Evolutionary conservation across 2,329 filamentous ascomycete genomes (phyloP).

Genomic region (Colletotrichum orbiculare): DNA sequence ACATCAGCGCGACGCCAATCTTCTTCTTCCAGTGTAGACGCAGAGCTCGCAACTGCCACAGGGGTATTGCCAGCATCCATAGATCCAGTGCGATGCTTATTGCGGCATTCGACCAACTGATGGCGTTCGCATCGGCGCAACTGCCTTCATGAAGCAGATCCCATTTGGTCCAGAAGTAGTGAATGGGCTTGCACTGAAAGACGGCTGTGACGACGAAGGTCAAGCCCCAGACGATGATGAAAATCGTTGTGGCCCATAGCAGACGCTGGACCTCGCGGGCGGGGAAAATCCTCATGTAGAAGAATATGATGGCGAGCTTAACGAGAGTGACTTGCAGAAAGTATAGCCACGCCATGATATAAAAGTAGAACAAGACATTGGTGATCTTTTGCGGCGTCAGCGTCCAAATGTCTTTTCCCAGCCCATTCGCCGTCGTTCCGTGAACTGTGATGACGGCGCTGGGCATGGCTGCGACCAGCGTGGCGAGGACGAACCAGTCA

Average conservation of each 20-base stretch:
- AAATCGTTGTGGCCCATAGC: slow-evolving; percentile 50
- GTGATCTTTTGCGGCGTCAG: slow-evolving; percentile 52
- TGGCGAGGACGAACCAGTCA: slow-evolving; percentile 48
- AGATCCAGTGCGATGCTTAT: slow-evolving; percentile 61
- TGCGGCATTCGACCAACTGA: slow-evolving; percentile 59
- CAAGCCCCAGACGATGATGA: slow-evolving; percentile 49
- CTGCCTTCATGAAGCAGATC: slow-evolving; percentile 55
- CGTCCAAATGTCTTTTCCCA: slow-evolving; percentile 60
- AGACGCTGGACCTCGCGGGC: slow-evolving; percentile 45
- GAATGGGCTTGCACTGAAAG: slow-evolving; percentile 60
- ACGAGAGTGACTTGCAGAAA: slow-evolving; percentile 54
- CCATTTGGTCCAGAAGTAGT: slow-evolving; percentile 63
- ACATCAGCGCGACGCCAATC: slow-evolving; percentile 55
- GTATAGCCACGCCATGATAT: slow-evolving; percentile 53
- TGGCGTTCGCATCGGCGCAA: slow-evolving; percentile 57
- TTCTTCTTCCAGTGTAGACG: slow-evolving; percentile 57
- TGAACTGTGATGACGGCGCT: slow-evolving; percentile 44
- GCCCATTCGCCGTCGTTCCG: slow-evolving; percentile 47
- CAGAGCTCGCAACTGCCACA: slow-evolving; percentile 51
- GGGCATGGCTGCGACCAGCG: slow-evolving; percentile 43
- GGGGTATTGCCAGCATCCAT: slow-evolving; percentile 59
- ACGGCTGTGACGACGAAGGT: slow-evolving; percentile 52
- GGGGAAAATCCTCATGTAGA: slow-evolving; percentile 64
- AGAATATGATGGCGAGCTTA: slow-evolving; percentile 60
- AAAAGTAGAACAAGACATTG: slow-evolving; percentile 52